phyloP scores from a whole-genome alignment of 2,329 filamentous ascomycete species.

The Penicillium sp. region DNA sequence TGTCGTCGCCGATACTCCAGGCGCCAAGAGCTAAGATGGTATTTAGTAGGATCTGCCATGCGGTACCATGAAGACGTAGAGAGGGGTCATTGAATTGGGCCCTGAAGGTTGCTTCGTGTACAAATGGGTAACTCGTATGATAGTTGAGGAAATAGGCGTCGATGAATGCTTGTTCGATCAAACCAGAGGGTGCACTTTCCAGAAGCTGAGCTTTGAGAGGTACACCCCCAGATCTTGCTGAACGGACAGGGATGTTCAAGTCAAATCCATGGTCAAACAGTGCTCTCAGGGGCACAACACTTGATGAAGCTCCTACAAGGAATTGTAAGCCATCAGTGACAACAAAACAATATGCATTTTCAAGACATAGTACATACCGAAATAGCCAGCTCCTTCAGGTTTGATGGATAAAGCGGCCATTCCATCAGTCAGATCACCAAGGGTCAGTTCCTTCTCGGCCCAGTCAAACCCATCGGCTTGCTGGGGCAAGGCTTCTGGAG shows the following conservation, averaged over 20 bases:
- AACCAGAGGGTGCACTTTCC: constrained; percentile 37
- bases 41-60: constrained; percentile 48
- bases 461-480: constrained; percentile 42
- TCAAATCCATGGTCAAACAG: constrained; percentile 42
- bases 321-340: constrained; percentile 7
- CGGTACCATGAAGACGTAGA: constrained; percentile 41
- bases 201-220: constrained; percentile 40
- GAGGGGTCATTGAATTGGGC: constrained; percentile 48
- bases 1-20: constrained; percentile 43
- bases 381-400: constrained; percentile 42
- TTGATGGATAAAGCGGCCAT: constrained; percentile 44
- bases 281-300: constrained; percentile 40
- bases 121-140: constrained; percentile 48
- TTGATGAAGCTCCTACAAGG: constrained; percentile 36
- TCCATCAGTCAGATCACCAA: constrained; percentile 40
- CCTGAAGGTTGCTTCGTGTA: constrained; percentile 49
- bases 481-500: constrained; percentile 46
- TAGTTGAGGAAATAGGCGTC: constrained; percentile 50
- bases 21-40: constrained; percentile 48
- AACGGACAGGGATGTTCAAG: constrained; percentile 35
- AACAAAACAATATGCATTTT: constrained; percentile 43
- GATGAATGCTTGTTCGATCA: constrained; percentile 43
- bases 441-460: constrained; percentile 40
- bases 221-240: constrained; percentile 30
- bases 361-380: constrained; percentile 29